Base-by-base conservation (phyloP, 2,329 filamentous ascomycete species). In the Stagonosporopsis tanaceti region DNA sequence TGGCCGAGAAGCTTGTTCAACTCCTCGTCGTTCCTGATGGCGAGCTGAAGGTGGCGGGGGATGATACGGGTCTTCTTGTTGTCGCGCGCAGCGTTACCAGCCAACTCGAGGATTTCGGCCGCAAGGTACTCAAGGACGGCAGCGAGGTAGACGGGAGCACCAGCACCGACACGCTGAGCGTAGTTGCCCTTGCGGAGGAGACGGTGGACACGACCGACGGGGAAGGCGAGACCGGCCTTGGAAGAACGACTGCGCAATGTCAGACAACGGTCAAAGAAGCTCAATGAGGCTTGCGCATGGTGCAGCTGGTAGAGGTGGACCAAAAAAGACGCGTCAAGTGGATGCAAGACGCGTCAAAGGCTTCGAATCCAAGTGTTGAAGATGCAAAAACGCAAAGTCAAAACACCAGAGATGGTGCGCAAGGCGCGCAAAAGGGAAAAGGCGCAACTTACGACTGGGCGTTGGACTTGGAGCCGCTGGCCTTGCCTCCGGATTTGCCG, bases 61-160 rank as follows among this genome's bases (percentile, higher is more conserved):
- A 98, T 99, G 84, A 99, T 99, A 90, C 95, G 93, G 67, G 94
- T 99, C 91, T 98, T 98, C 92, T 99, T 99, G 89, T 98, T 97
- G 85, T 99, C 95, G 74, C 95, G 94, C 65, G 95, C 95, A 75
- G 95, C 95, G 81, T 99, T 99, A 74, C 95, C 95, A 80, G 95
- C 95, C 83, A 99, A 84, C 84, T 99, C 95, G 76, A 99, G 93
- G 73, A 99, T 97, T 85, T 99, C 95, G 68, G 95, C 95, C 71
- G 95, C 94, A 59, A 99, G 90, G 80, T 99, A 99, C 84, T 99
- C 95, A 47, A 99, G 92, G 53, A 99, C 95, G 54, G 94, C 94
- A 67, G 94, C 94, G 66, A 98, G 90, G 81, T 98, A 98, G 76
- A 98, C 94, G 66, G 94, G 94, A 69, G 94, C 94, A 84, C 91